Evolutionary conservation across 1,284 basidiomycete genomes (phyloP), one percentile per base, ranked within the genome.

Genomic region (Boletus smithii): DNA sequence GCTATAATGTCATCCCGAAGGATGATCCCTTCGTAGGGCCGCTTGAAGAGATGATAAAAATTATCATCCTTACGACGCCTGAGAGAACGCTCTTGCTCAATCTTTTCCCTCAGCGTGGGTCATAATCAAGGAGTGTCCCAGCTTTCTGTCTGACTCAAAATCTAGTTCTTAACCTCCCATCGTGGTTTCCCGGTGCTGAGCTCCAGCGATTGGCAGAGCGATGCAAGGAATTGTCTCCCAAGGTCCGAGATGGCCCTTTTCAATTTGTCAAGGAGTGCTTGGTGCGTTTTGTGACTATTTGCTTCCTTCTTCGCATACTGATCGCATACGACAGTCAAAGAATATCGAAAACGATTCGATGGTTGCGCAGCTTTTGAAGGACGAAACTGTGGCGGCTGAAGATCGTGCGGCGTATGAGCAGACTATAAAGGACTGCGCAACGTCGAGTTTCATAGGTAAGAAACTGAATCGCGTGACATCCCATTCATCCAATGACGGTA

Each of bases 181-280:
- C 62, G 7, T 73, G 66, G 68, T 53, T 71, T 29, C 69, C 70
- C 0, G 65, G 66, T 7, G 54, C 59, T 1, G 48, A 41, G 16
- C 56, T 66, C 16, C 53, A 62, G 20, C 62, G 50, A 23, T 36
- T 49, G 17, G 66, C 63, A 6, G 44, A 46, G 11, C 53, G 58
- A 37, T 56, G 61, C 38, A 57, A 50, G 35, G 48, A 58, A 23
- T 36, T 65, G n/a, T 60, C 58, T 13, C 40, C 57, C n/a, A 49
- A 57, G 18, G 54, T 69, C 39, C 53, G 55, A 36, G 55, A 62
- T 10, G 48, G 54, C 10, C 68, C 70, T 1, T 63, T 69, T 40
- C 60, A 65, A 27, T 64, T 60, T 37, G 68, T 67, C 11, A 65
- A 64, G 46, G 54, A 59, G 23, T 54, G 59, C 13, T 55, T 70